Evolutionary conservation across 345 rosid species (phyloP), one percentile per base, ranked within the genome.

Genomic region (Melaleuca quinquenervia): DNA sequence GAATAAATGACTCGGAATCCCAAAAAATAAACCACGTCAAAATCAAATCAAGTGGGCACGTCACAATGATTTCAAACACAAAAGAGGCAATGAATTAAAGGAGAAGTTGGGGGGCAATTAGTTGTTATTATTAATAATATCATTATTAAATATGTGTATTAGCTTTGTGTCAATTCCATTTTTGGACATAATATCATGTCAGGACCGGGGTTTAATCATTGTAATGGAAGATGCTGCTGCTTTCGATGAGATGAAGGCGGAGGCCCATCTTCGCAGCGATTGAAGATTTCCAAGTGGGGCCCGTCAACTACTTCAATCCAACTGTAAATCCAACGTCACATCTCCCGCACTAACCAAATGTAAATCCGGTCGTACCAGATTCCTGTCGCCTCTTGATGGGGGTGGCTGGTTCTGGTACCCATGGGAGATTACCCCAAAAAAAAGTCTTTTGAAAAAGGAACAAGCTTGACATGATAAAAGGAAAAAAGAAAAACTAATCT

Each of bases 311-410:
- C 90, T 90, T 88, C 90, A 86, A 86, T 86, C 91, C 91, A 86
- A 89, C 90, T 70, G 90, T 88, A 89, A 90, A 89, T 87, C 88
- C 86, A 50, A 86, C 85, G 93, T 93, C 93, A 87, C 82, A 70
- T 70, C 80, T 20, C 5, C 45, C 26, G 4, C 41, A 41, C 41
- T 41, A 41, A 41, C 41, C 80, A 5, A 70, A 29, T 32, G 78
- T 70, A 26, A 70, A 70, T 70, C 36, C 80, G 48, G 80, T 18
- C 36, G 80, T 36, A 70, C 78, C 45, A 70, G 78, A 70, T 70
- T 32, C 24, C 80, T 32, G 80, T 36, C 45, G 12, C 48, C 26
- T 36, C 26, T 70, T 18, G 26, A 70, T 70, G 18, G 80, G 80
- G 48, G 80, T 70, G 27, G 21, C 80, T 21, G 45, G 45, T 9